These are phyloP conservation scores for Naematelia aurantialba DNA, from an alignment of 768 basidiomycete species.

Conservation along the genomic window DNA sequence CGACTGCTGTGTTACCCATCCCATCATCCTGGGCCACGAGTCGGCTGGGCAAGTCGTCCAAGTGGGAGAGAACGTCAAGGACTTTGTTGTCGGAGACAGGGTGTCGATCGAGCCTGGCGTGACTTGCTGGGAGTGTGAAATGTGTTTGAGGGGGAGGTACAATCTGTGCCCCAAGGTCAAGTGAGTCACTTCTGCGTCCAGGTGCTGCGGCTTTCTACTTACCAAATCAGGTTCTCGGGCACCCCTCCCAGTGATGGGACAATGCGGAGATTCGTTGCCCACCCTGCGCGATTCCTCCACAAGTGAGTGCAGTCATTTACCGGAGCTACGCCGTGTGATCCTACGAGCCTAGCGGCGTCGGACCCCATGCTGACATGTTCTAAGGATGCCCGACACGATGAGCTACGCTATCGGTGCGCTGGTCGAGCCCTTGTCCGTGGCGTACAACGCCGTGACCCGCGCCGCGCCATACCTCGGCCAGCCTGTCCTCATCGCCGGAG, in stretches of 20 bases:
- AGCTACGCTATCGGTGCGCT: constrained; percentile 28
- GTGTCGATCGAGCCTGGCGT: constrained; percentile 39
- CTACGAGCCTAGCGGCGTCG: no score
- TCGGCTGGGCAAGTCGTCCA: constrained; percentile 29
- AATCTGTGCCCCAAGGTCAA: constrained; percentile 34
- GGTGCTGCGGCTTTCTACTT: not conserved
- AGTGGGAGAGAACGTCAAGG: constrained; percentile 26
- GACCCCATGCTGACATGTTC: not conserved
- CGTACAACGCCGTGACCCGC: constrained; percentile 28
- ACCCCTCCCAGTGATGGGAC: constrained; percentile 35
- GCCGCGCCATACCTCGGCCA: constrained; percentile 30
- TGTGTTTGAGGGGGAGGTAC: constrained; percentile 27
- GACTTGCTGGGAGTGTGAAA: constrained; percentile 27
- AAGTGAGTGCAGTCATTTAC: constrained; percentile 12
- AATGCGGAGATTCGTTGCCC: constrained; percentile 32
- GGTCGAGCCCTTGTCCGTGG: constrained; percentile 34
- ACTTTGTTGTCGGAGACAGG: constrained; percentile 27
- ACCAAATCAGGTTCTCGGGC: constrained; percentile 22
- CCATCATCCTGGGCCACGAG: constrained; percentile 37
- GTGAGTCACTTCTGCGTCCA: constrained; percentile 20
- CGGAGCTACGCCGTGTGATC: no score
- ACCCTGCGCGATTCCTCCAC: constrained; percentile 34
- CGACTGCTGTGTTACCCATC: constrained; percentile 32
- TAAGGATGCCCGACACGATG: constrained; percentile 30
- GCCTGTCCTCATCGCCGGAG: constrained; percentile 30